Conservation (phyloP, 106 monocot species). For the Dactylorhiza incarnata region DNA sequence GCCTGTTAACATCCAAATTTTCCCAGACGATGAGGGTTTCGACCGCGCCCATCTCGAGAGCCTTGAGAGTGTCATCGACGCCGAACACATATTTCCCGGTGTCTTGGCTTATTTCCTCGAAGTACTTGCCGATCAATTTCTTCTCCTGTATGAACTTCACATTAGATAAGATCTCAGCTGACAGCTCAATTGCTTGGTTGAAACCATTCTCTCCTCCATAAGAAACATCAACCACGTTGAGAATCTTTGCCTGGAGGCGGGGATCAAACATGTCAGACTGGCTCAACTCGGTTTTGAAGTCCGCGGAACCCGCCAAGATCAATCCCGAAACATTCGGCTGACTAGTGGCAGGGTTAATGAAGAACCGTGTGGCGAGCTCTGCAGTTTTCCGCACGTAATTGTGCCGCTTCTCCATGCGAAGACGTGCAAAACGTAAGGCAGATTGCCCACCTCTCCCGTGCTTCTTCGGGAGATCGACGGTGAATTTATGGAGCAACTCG, state of each 20-base stretch:
- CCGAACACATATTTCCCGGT: slow-evolving; percentile 22
- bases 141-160: slow-evolving; percentile 27
- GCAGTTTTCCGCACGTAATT: slow-evolving; percentile 23
- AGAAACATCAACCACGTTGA: slow-evolving; percentile 24
- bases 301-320: slow-evolving; percentile 20
- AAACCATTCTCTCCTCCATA: slow-evolving; percentile 24
- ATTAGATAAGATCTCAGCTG: slow-evolving; percentile 17
- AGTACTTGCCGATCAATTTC: slow-evolving; percentile 21
- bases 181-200: slow-evolving; percentile 24
- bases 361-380: slow-evolving; percentile 24
- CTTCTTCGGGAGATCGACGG: slow-evolving; percentile 20
- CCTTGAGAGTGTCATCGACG: slow-evolving; percentile 17
- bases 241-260: slow-evolving; percentile 19
- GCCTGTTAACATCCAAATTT: slow-evolving; percentile 19
- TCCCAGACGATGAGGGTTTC: slow-evolving; percentile 23
- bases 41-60: slow-evolving; percentile 22
- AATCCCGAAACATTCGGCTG: slow-evolving; percentile 21
- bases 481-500: slow-evolving; percentile 22
- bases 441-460: slow-evolving; percentile 24
- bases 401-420: slow-evolving; percentile 23
- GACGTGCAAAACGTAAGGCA: slow-evolving; percentile 13
- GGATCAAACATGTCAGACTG: slow-evolving; percentile 27
- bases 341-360: slow-evolving; percentile 20
- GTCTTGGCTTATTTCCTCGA: slow-evolving; percentile 26
- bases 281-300: slow-evolving; percentile 25